Evolutionary conservation across 2,329 filamentous ascomycete species (phyloP).

Genomic region (Lasiodiplodia sp.): DNA sequence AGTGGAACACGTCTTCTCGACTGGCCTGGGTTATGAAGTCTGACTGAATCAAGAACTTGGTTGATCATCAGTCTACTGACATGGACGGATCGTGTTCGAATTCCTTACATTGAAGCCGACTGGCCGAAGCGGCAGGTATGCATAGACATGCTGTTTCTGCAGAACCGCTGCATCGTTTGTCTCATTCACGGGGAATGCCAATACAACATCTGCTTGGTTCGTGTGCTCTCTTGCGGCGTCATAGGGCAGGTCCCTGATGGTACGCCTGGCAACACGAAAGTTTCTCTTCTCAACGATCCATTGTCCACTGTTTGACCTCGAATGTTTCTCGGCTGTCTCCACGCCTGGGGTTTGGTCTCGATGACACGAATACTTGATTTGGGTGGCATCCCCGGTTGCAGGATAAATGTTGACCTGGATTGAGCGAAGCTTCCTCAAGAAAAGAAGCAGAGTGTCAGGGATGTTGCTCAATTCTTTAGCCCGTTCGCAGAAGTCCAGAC

Average conservation of each 20-base stretch:
- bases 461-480: background rate
- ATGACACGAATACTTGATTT: background rate
- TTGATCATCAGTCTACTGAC: too few species aligned
- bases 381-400: background rate
- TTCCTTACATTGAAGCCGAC: conserved; percentile 52
- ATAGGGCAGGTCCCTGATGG: background rate
- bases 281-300: background rate
- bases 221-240: background rate
- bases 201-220: conserved; percentile 46
- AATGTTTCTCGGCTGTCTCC: background rate
- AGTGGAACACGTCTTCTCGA: background rate
- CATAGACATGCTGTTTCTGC: conserved; percentile 53
- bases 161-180: conserved; percentile 42
- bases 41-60: background rate
- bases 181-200: conserved; percentile 56
- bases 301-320: background rate
- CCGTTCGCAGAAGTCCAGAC: background rate
- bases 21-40: background rate
- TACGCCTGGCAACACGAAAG: background rate
- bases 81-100: too few species aligned
- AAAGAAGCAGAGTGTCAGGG: conserved; percentile 21
- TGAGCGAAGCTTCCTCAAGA: background rate
- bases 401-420: background rate
- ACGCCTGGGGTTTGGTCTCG: background rate
- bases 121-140: conserved; percentile 55